Percentiles rank a stretch among this genome's conserved stretches.
These are phyloP conservation scores for Elsinoe australis DNA, from an alignment of 2,329 filamentous ascomycete species.

Conservation along the genomic window DNA sequence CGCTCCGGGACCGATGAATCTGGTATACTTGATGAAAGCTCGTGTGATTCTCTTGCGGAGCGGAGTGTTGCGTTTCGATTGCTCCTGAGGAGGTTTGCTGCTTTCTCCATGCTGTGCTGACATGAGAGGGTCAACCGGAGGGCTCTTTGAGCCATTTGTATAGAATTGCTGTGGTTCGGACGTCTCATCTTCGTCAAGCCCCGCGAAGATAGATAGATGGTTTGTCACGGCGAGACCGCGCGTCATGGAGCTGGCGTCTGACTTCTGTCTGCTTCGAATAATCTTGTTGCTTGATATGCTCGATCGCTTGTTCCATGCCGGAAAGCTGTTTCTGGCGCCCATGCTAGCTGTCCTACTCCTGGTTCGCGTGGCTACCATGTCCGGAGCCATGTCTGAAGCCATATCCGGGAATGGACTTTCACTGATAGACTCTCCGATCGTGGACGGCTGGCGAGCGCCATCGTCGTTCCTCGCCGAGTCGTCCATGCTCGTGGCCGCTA, in stretches of 20 bases:
- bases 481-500: not conserved
- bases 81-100: not conserved
- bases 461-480: not conserved
- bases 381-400: too few species aligned
- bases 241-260: not conserved
- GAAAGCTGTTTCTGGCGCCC: not conserved
- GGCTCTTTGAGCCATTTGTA: not conserved
- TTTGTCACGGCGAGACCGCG: constrained; percentile 2
- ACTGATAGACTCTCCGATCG: too few species aligned
- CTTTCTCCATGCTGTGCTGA: not conserved
- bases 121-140: constrained; percentile 5
- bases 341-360: constrained; percentile 7
- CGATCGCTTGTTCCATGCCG: constrained; percentile 6
- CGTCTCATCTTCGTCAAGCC: constrained; percentile 3
- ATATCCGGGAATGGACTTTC: constrained; percentile 3
- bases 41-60: not conserved
- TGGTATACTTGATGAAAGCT: constrained; percentile 41
- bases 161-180: not conserved
- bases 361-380: not conserved
- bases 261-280: not conserved
- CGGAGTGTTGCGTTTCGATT: not conserved
- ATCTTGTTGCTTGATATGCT: constrained; percentile 4
- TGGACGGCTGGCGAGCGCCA: not conserved
- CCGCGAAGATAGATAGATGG: constrained; percentile 7
- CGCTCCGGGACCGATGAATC: constrained; percentile 61